Percentiles rank a stretch among this genome's conserved stretches.
Evolutionary conservation across 345 rosid species (phyloP).

Genomic region (Gossypium ekmanianum): DNA sequence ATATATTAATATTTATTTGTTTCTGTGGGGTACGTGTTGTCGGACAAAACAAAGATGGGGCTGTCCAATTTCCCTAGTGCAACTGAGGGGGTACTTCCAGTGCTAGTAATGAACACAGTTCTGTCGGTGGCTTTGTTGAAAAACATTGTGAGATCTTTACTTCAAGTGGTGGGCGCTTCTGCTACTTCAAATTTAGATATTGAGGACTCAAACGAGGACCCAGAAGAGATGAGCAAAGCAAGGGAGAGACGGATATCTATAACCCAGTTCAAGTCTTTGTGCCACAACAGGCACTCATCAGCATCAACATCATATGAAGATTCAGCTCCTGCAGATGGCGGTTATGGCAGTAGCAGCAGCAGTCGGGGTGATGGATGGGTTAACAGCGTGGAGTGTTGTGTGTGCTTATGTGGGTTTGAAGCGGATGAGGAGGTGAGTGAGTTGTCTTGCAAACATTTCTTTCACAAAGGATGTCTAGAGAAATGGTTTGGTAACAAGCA

Average conservation of each 20-base stretch:
- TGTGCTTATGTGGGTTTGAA: slow-evolving; percentile 67
- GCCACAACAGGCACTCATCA: slow-evolving; percentile 8
- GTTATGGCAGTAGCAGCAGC: background rate
- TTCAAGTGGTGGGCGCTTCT: slow-evolving; percentile 25
- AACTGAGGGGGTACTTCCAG: slow-evolving; percentile 60
- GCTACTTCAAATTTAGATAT: slow-evolving; percentile 19
- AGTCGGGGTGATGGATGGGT: background rate
- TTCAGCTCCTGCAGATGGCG: background rate
- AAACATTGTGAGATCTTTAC: slow-evolving; percentile 50
- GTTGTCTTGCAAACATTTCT: slow-evolving; percentile 82
- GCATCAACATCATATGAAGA: background rate
- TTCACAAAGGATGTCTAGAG: slow-evolving; percentile 68
- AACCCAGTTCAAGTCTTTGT: slow-evolving; percentile 48
- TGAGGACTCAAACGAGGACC: slow-evolving; percentile 23
- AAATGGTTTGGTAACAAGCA: slow-evolving; percentile 65
- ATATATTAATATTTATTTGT: background rate
- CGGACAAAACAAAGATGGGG: slow-evolving; percentile 46
- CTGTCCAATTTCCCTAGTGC: slow-evolving; percentile 57
- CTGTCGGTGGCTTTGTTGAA: slow-evolving; percentile 54
- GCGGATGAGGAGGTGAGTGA: slow-evolving; percentile 81
- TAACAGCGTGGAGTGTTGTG: slow-evolving; percentile 51
- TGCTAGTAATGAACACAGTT: slow-evolving; percentile 63
- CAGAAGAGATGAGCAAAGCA: slow-evolving; percentile 4
- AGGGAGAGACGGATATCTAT: slow-evolving; percentile 43
- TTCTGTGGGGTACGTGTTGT: background rate